Percentiles rank a stretch among this genome's conserved stretches.
These are phyloP conservation scores for Yamadazyma friedrichii DNA, from an alignment of 1,139 yeast genomes.

Conservation along the genomic window DNA sequence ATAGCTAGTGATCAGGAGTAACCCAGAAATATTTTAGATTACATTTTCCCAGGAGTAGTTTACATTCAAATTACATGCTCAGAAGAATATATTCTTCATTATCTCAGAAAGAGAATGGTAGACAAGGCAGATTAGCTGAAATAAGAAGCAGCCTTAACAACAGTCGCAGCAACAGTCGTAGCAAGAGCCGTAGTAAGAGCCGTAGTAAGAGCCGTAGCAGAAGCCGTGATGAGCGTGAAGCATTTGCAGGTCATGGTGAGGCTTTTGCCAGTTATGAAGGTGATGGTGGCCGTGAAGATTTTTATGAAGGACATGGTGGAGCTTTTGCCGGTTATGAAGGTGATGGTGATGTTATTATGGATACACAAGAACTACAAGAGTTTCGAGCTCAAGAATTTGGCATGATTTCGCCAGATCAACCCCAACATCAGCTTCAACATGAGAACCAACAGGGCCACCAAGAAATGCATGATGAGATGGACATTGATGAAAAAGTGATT, in stretches of 20 bases:
- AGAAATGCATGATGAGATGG: conserved; percentile 1
- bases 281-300: neutral
- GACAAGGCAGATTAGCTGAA: neutral
- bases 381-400: conserved; percentile 3
- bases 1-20: neutral
- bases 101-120: neutral
- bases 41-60: neutral
- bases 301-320: no score
- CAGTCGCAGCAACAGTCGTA: no score
- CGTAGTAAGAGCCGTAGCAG: no score
- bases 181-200: no score
- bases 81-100: conserved; percentile 9
- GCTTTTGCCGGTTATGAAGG: neutral
- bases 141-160: no score
- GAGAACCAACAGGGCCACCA: neutral
- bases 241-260: no score
- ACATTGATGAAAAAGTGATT: conserved; percentile 2
- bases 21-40: no score
- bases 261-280: neutral
- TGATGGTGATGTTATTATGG: neutral
- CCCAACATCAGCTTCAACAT: no score
- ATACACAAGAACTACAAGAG: conserved; percentile 1
- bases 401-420: neutral
- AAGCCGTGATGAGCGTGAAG: no score
- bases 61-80: conserved; percentile 3